Percentiles rank a stretch among this genome's conserved stretches.
Evolutionary conservation across 805 yeast species (phyloP).

Genomic region (Barnettozyma salicaria): DNA sequence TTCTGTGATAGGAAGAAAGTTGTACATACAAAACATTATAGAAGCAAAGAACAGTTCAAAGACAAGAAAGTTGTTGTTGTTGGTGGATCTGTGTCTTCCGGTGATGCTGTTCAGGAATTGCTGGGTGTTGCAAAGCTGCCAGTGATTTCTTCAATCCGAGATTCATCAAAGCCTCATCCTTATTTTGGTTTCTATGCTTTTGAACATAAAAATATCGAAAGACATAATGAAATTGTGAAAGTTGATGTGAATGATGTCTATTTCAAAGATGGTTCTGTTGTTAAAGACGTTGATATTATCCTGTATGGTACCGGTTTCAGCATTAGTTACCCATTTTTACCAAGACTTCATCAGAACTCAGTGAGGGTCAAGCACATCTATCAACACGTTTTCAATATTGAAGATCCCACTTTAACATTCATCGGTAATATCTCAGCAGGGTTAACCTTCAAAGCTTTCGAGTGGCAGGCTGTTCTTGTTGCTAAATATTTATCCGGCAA

Average conservation of each 20-base stretch:
- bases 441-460: conserved; percentile 43
- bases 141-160: conserved; percentile 40
- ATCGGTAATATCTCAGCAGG: conserved; percentile 36
- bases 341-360: conserved; percentile 25
- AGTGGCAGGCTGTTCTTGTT: conserved; percentile 42
- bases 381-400: conserved; percentile 38
- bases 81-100: conserved; percentile 39
- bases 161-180: conserved; percentile 5
- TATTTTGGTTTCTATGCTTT: conserved; percentile 5
- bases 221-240: not conserved
- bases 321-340: conserved; percentile 30
- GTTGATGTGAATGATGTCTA: conserved; percentile 25
- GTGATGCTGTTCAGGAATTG: conserved; percentile 38
- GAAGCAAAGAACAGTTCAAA: conserved; percentile 32
- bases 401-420: conserved; percentile 42
- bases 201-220: conserved; percentile 5
- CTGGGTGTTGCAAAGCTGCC: conserved; percentile 32
- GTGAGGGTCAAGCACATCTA: conserved; percentile 30
- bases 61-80: conserved; percentile 37
- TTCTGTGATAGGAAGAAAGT: conserved; percentile 36
- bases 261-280: conserved; percentile 39
- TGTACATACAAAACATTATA: conserved; percentile 30
- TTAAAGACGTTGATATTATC: conserved; percentile 44
- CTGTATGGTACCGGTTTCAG: conserved; percentile 67
- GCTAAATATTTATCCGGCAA: conserved; percentile 48